These are phyloP conservation scores for Pseudonitzschia multistriata DNA, from an alignment of 108 stramenopile genomes.

Conservation along the genomic window DNA sequence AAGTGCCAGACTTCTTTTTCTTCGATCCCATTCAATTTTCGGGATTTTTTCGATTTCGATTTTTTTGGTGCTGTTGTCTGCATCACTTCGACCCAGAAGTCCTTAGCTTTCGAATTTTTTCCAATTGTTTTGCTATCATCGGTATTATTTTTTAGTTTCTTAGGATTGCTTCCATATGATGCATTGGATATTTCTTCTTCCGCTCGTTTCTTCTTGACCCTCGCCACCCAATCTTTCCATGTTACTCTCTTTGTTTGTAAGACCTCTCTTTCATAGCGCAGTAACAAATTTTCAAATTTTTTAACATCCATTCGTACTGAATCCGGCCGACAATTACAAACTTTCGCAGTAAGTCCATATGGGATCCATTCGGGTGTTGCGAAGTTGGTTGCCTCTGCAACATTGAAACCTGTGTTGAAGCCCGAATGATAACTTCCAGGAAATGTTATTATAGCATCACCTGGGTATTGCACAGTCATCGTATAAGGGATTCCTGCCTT, in stretches of 20 bases:
- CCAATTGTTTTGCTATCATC: constrained; percentile 11
- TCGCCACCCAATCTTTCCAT: constrained; percentile 39
- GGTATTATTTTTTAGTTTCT: constrained; percentile 40
- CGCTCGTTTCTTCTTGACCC: constrained; percentile 19
- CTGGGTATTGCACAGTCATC: constrained; percentile 90
- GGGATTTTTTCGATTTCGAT: constrained; percentile 12
- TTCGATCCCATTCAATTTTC: constrained; percentile 12
- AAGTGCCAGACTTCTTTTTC: constrained; percentile 41
- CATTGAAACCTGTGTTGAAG: constrained; percentile 95
- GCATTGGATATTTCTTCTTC: constrained; percentile 15
- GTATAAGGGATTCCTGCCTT: constrained; percentile 91
- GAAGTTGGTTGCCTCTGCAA: constrained; percentile 94
- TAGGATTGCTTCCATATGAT: constrained; percentile 10
- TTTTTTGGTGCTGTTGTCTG: constrained; percentile 17
- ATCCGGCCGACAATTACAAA: constrained; percentile 92
- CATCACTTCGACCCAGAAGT: constrained; percentile 53
- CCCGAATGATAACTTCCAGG: constrained; percentile 97
- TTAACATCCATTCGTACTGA: constrained; percentile 91
- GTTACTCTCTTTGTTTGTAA: constrained; percentile 28
- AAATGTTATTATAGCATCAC: constrained; percentile 96
- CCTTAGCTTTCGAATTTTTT: constrained; percentile 16
- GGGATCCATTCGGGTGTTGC: constrained; percentile 94
- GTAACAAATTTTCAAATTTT: constrained; percentile 64
- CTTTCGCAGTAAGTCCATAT: constrained; percentile 66
- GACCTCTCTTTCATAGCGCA: constrained; percentile 67